These are phyloP conservation scores for Prunus armeniaca DNA, from an alignment of 306 rosid genomes.

Conservation along the genomic window DNA sequence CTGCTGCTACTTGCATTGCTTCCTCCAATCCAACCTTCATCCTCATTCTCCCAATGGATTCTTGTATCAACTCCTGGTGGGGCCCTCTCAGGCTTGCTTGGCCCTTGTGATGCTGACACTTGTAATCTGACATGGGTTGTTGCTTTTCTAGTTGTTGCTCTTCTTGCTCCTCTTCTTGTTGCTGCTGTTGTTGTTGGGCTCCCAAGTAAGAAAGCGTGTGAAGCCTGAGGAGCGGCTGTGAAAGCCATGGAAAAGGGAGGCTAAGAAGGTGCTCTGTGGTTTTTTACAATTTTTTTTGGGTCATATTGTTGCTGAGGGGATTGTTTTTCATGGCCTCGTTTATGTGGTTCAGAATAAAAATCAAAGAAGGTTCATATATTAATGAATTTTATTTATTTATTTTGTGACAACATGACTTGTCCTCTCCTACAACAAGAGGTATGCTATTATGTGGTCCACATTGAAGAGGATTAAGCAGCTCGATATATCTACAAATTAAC, in stretches of 20 bases:
- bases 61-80: slow-evolving; percentile 71
- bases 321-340: not conserved
- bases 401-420: not conserved
- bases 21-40: slow-evolving; percentile 92
- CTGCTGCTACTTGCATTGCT: not conserved
- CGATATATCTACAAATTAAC: too few relatives aligned
- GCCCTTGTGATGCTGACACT: slow-evolving; percentile 41
- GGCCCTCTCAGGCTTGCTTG: slow-evolving; percentile 23
- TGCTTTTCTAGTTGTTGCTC: not conserved
- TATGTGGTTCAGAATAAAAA: slow-evolving; percentile 11
- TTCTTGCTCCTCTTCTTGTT: not conserved
- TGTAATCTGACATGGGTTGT: not conserved
- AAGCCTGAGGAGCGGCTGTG: slow-evolving; percentile 7
- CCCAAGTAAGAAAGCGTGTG: slow-evolving; percentile 10
- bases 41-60: slow-evolving; percentile 80
- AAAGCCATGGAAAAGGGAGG: slow-evolving; percentile 1
- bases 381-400: not conserved
- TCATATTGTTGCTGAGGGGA: not conserved
- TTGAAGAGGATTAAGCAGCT: too few relatives aligned
- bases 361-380: not conserved
- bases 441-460: too few relatives aligned
- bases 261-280: not conserved
- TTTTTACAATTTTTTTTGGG: not conserved
- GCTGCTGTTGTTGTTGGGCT: not conserved
- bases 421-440: too few relatives aligned